Evolutionary conservation across 2,329 filamentous ascomycete species (phyloP).

Genomic region (Curvularia lunata): DNA sequence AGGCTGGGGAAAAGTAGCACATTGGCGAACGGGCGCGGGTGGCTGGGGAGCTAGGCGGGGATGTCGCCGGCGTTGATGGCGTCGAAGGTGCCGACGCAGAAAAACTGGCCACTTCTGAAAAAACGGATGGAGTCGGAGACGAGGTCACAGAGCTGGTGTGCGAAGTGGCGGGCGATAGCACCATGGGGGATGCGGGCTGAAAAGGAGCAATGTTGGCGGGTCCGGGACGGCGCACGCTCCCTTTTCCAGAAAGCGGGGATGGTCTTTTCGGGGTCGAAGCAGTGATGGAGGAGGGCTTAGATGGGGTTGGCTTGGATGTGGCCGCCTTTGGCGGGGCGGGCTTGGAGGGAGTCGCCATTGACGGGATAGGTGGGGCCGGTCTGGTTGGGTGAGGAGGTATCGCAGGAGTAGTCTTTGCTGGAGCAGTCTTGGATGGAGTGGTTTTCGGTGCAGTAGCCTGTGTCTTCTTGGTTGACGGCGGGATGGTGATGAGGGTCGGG

Average conservation of each 20-base stretch:
- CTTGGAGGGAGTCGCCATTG: neutral
- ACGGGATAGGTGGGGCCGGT: neutral
- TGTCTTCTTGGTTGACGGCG: neutral
- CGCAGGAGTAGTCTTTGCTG: neutral
- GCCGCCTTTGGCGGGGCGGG: neutral
- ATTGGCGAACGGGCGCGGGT: slow-evolving; percentile 18
- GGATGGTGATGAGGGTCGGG: neutral
- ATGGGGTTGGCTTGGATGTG: neutral
- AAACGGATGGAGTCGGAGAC: slow-evolving; percentile 24
- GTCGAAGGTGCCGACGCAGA: slow-evolving; percentile 22
- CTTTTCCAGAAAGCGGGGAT: slow-evolving; percentile 14
- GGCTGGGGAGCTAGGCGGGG: slow-evolving; percentile 23
- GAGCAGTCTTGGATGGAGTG: neutral
- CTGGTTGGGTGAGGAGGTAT: neutral
- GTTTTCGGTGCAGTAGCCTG: no score
- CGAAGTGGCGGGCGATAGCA: slow-evolving; percentile 17
- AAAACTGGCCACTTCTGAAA: slow-evolving; percentile 23
- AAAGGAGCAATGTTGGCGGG: slow-evolving; percentile 11
- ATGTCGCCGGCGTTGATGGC: slow-evolving; percentile 25
- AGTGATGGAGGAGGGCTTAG: neutral
- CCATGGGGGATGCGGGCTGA: slow-evolving; percentile 18
- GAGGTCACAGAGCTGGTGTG: slow-evolving; percentile 14
- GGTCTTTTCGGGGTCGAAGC: slow-evolving; percentile 9
- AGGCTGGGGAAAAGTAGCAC: slow-evolving; percentile 18
- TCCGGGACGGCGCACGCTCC: slow-evolving; percentile 10